These are phyloP conservation scores for Bruguiera hainesii DNA, from an alignment of 441 rosid genomes.

Conservation along the genomic window DNA sequence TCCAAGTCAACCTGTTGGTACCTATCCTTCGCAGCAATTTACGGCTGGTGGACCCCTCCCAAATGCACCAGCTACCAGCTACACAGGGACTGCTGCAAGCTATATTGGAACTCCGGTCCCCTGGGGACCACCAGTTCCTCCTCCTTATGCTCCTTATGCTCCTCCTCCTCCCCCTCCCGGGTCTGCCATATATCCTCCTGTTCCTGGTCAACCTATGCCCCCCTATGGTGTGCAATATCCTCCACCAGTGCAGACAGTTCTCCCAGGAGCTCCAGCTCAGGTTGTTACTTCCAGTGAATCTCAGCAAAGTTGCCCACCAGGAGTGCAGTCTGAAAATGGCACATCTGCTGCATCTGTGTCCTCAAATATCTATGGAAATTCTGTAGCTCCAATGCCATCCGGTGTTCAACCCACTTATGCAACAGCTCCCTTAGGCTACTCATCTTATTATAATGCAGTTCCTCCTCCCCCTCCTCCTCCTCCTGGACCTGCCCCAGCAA, in stretches of 20 bases:
- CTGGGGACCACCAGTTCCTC: slow-evolving; percentile 84
- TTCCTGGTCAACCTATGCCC: slow-evolving; percentile 79
- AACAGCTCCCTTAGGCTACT: slow-evolving; percentile 51
- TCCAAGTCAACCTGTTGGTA: slow-evolving; percentile 57
- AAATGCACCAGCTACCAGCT: slow-evolving; percentile 51
- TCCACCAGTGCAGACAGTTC: slow-evolving; percentile 57
- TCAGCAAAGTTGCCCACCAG: slow-evolving; percentile 81
- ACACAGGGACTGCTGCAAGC: slow-evolving; percentile 30
- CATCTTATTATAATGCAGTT: slow-evolving; percentile 71
- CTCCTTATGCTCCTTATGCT: slow-evolving; percentile 68
- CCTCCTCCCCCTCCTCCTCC: slow-evolving; percentile 77
- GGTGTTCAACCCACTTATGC: slow-evolving; percentile 54
- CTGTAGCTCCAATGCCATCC: slow-evolving; percentile 40
- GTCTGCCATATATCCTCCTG: slow-evolving; percentile 56
- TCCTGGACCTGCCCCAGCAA: slow-evolving; percentile 42
- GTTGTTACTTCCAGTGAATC: slow-evolving; percentile 54
- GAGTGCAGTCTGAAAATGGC: slow-evolving; percentile 68
- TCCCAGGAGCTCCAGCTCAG: slow-evolving; percentile 60
- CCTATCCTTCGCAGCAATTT: slow-evolving; percentile 78
- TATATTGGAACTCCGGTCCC: slow-evolving; percentile 57
- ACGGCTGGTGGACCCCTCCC: slow-evolving; percentile 70
- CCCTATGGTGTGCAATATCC: slow-evolving; percentile 81
- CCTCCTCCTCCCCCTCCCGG: slow-evolving; percentile 95
- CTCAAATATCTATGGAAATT: slow-evolving; percentile 47
- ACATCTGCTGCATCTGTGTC: slow-evolving; percentile 46